Evolutionary conservation across 108 stramenopile genomes (phyloP).

Genomic region (Skeletonema tropicum): DNA sequence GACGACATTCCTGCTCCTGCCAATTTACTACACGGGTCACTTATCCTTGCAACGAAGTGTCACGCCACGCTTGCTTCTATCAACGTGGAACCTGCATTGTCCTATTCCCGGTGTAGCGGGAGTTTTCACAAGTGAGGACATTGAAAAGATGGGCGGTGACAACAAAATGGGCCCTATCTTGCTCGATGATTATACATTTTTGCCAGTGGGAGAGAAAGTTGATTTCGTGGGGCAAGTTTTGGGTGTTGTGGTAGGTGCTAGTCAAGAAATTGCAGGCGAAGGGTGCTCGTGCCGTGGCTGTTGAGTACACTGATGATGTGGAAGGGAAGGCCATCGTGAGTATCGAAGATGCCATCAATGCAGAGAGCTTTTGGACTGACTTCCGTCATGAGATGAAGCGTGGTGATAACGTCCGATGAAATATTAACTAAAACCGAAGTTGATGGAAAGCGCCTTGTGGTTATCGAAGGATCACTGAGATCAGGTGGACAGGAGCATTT

Average conservation of each 20-base stretch:
- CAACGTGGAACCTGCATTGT: constrained; percentile 63
- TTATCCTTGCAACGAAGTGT: constrained; percentile 77
- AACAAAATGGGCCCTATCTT: constrained; percentile 84
- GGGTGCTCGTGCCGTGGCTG: constrained; percentile 75
- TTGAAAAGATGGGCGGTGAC: constrained; percentile 72
- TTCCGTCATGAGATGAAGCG: constrained; percentile 70
- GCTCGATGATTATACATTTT: constrained; percentile 83
- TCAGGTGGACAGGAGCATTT: constrained; percentile 96
- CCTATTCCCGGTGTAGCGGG: constrained; percentile 83
- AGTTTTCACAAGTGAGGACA: constrained; percentile 72
- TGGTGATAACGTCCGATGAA: constrained; percentile 78
- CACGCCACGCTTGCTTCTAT: constrained; percentile 71
- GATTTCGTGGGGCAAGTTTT: constrained; percentile 83
- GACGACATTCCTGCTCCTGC: constrained; percentile 91
- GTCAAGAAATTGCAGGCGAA: constrained; percentile 80
- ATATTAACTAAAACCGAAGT: constrained; percentile 28
- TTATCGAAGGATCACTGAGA: constrained; percentile 73
- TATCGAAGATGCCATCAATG: constrained; percentile 89
- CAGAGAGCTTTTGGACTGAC: constrained; percentile 73
- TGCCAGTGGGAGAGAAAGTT: constrained; percentile 73
- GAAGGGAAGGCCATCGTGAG: constrained; percentile 68
- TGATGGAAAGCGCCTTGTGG: constrained; percentile 55
- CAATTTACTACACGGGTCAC: constrained; percentile 78
- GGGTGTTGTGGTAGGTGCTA: constrained; percentile 81
- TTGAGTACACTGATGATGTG: constrained; percentile 67